Base-by-base conservation (phyloP, 352 stramenopile species). In the Globisporangium megalacanthum region DNA sequence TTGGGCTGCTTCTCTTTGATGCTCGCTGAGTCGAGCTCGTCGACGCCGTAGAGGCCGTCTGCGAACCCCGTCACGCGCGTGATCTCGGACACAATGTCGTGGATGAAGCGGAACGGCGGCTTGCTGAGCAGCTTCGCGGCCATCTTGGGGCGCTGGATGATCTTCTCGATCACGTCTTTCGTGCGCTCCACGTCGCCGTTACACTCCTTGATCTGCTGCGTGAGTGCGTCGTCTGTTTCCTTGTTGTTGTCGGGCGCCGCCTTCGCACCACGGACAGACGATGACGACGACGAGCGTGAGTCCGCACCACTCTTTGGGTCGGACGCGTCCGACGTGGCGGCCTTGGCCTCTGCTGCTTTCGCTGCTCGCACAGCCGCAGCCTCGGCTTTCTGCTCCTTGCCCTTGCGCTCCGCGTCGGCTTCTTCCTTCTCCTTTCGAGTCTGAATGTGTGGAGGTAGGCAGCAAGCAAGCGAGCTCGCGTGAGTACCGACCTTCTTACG, bases 1-100 rank as follows among this genome's bases (percentile, higher is more conserved):
- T 99, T 98, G 37, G 89, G 72, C 10, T 92, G 73, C 68, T 98
- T 98, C 44, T 97, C 90, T 57, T 95, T 97, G 56, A 98, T 96
- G 13, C 79, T 76, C 33, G 71, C 81, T 17, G 88, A 94, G 66
- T 98, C 85, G 45, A 97, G 76, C 70, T 98, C 88, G 13, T 95
- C 83, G 8, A 66, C 81, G 13, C 62, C 76, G 69, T 83, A 97
- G 3, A 97, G 72, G 4, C 89, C 90, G 0, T 92, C 80, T 13
- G 72, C 85, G 64, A 96, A 96, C 1, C 83, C 78, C 49, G 86
- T 96, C 42, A 73, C 64, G 29, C 79, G 82, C 41, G 77, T 93
- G 44, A 96, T 62, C 62, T 93, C 85, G 9, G 76, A 87, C 39
- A 94, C 67, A 33, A 95, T 75, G 57, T 95, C 86, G 58, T 96